phyloP scores from a whole-genome alignment of 1,284 basidiomycete species.

The Phellinidium pouzarii region DNA sequence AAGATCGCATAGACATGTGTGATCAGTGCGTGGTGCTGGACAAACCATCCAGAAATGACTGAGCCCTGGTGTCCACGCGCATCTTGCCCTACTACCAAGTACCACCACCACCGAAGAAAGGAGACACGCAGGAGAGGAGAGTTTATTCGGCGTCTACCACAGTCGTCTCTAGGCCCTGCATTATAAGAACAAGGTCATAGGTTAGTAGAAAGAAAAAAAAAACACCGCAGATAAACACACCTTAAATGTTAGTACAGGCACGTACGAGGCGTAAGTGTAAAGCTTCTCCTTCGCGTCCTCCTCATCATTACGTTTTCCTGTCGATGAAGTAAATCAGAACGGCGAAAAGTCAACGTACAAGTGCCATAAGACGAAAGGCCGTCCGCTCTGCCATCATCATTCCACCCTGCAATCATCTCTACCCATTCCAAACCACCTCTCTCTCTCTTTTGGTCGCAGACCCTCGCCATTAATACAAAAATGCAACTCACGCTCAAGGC shows the following conservation, averaged over 20 bases:
- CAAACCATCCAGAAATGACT: not conserved
- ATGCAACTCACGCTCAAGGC: constrained; percentile 79
- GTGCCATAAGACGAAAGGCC: not conserved
- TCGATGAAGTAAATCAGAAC: constrained; percentile 1
- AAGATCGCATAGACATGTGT: not conserved
- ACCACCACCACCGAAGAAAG: not conserved
- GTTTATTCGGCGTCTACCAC: constrained; percentile 70
- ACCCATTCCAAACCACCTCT: not conserved
- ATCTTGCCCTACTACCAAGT: not conserved
- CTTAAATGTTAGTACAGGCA: constrained; percentile 82
- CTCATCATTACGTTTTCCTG: constrained; percentile 88
- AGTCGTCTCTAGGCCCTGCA: constrained; percentile 75
- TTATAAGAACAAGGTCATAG: not conserved
- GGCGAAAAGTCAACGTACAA: not conserved
- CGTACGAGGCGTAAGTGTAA: constrained; percentile 83
- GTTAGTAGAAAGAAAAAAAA: not conserved
- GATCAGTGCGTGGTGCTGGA: not conserved
- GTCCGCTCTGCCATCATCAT: not conserved
- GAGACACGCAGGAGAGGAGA: too few species aligned
- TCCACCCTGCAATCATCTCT: not conserved
- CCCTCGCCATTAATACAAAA: not conserved
- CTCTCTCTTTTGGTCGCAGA: not conserved
- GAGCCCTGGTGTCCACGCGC: not conserved
- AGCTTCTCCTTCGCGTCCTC: constrained; percentile 97
- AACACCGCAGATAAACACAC: constrained; percentile 33